These are phyloP conservation scores for Penicillium vulpinum DNA, from an alignment of 2,329 filamentous ascomycete species.

Conservation along the genomic window DNA sequence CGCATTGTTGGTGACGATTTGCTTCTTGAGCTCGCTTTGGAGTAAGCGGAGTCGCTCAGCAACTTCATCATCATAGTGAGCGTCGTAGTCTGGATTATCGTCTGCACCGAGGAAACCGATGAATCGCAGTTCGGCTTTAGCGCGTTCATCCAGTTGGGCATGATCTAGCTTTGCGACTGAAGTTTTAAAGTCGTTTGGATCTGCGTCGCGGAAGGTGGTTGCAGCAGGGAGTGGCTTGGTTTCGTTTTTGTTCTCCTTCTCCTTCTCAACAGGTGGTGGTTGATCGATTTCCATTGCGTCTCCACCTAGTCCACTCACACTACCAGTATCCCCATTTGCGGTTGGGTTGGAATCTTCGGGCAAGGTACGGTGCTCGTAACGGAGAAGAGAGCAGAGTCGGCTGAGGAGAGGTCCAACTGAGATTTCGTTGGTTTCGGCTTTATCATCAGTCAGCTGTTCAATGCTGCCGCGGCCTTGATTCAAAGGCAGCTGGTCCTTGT, in stretches of 20 bases:
- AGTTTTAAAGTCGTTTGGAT: conserved; percentile 75
- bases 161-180: conserved; percentile 79
- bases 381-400: conserved; percentile 75
- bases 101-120: conserved; percentile 80
- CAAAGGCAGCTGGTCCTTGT: conserved; percentile 66
- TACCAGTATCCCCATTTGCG: conserved; percentile 47
- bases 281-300: conserved; percentile 53
- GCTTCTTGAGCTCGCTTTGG: conserved; percentile 77
- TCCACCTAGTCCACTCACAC: conserved; percentile 40
- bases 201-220: conserved; percentile 75
- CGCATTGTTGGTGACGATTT: conserved; percentile 84
- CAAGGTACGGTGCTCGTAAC: conserved; percentile 63
- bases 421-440: conserved; percentile 84
- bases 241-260: conserved; percentile 28
- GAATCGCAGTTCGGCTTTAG: conserved; percentile 86
- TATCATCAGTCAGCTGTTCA: conserved; percentile 81
- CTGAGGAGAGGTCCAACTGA: conserved; percentile 85
- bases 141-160: conserved; percentile 80
- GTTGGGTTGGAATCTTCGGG: conserved; percentile 56
- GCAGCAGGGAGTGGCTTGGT: conserved; percentile 62
- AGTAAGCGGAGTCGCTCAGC: conserved; percentile 83
- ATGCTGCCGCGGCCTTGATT: conserved; percentile 84
- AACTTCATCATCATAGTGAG: conserved; percentile 90
- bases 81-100: conserved; percentile 75
- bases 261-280: conserved; percentile 50